Evolutionary conservation across 768 basidiomycete species (phyloP).

Genomic region (Tephrocybe sp.): DNA sequence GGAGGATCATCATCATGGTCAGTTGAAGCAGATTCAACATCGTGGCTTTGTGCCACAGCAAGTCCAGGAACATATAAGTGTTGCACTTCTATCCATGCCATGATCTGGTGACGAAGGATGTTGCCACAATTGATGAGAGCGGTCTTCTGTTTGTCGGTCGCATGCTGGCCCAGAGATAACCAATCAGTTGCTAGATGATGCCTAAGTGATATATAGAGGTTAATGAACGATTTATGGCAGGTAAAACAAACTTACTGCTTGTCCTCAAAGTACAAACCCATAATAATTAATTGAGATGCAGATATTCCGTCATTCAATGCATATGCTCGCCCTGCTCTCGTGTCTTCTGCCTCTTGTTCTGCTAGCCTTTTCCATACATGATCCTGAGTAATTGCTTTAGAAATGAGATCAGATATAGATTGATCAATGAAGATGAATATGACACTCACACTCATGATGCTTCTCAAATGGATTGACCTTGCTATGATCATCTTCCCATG

Average conservation of each 20-base stretch:
- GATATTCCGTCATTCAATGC: slow-evolving; percentile 4
- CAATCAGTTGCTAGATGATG: background rate
- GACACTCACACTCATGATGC: slow-evolving; percentile 5
- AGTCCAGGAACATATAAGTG: slow-evolving; percentile 16
- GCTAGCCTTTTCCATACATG: slow-evolving; percentile 12
- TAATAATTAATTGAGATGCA: slow-evolving; percentile 6
- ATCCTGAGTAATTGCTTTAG: slow-evolving; percentile 12
- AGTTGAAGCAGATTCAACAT: background rate
- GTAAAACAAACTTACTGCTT: slow-evolving; percentile 15
- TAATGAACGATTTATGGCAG: background rate
- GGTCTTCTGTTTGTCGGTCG: slow-evolving; percentile 9
- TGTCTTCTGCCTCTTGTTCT: slow-evolving; percentile 10
- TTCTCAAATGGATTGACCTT: slow-evolving; percentile 5
- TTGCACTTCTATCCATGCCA: slow-evolving; percentile 15
- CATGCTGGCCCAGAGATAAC: background rate
- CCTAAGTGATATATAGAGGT: background rate
- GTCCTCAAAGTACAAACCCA: slow-evolving; percentile 18
- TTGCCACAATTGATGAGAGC: slow-evolving; percentile 3
- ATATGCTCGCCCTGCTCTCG: background rate
- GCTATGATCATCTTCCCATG: background rate
- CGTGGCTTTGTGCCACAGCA: background rate
- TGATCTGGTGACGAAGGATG: slow-evolving; percentile 12
- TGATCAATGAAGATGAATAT: background rate
- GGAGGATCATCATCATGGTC: background rate
- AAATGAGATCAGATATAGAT: too few species aligned